Base-by-base conservation (phyloP, 768 basidiomycete genomes). In the Russula sp. region DNA sequence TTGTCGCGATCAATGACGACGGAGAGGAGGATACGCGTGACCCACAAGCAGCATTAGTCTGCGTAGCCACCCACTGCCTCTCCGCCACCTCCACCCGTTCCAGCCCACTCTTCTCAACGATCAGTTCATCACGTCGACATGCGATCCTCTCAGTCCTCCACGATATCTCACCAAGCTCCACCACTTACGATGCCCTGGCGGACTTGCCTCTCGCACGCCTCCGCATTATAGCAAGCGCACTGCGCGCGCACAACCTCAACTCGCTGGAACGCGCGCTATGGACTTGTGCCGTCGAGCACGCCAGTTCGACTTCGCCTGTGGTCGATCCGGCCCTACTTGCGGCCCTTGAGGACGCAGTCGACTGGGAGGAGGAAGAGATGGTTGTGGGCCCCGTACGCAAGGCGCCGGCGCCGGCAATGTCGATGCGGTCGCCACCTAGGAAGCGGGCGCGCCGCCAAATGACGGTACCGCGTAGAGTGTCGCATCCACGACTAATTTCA, bases 21-120 rank as follows among this genome's bases (percentile, higher is more conserved):
- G 38, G 10, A 11, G 40, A 32, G 24, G 40, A 32, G 11, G 59
- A 50, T 6, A 7, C 18, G 28, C 63, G 52, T 7, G 55, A 30
- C 30, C 55, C 54, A 6, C 64, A 61, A 7, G 54, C 24, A 11
- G 42, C 64, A 5, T 24, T 61, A 8, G 54, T 65, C 40, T 52
- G 60, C 32, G 60, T 40, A 14, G 60, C 60, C 4, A 61, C 60
- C 2, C 55, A 52, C 50, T 61, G 59, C 22, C 38, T 61, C 40
- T 32, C 55, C 32, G 3, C 54, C 36, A 36, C 13, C 36, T 3
- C 36, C 34, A 11, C 10, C 34, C 34, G 34, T 2, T 24, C 55
- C n/a, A 9, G 40, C 6, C 49, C 64, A 6, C 55, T 61, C 36
- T 57, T 65, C 49, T 16, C 38, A 28, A 51, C 18, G 10, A 32